Conservation (phyloP, 768 basidiomycete species). For the Phallus indusiatus region DNA sequence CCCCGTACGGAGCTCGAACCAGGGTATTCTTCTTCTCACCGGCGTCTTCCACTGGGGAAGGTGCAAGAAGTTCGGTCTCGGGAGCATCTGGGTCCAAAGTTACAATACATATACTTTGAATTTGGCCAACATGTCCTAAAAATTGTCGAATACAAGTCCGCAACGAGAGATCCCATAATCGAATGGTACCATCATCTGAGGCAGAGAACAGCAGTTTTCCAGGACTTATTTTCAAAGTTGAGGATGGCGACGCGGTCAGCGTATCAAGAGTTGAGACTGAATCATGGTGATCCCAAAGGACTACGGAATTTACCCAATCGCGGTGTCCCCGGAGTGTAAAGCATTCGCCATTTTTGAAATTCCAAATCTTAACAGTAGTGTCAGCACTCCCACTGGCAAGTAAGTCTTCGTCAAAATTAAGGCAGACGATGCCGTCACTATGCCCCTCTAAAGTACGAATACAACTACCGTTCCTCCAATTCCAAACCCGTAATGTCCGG, state of each 20-base stretch:
- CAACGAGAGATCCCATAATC: slow-evolving; percentile 83
- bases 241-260: slow-evolving; percentile 4
- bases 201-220: slow-evolving; percentile 98
- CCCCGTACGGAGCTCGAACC: slow-evolving; percentile 2
- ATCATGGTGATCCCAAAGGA: slow-evolving; percentile 67
- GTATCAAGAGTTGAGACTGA: slow-evolving; percentile 13
- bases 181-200: slow-evolving; percentile 89
- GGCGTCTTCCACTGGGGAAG: slow-evolving; percentile 13
- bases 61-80: slow-evolving; percentile 19
- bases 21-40: slow-evolving; percentile 1
- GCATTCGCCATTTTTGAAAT: slow-evolving; percentile 82
- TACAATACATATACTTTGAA: slow-evolving; percentile 82
- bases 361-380: slow-evolving; percentile 92
- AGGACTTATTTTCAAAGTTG: slow-evolving; percentile 38
- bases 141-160: slow-evolving; percentile 79
- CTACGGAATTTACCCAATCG: slow-evolving; percentile 95
- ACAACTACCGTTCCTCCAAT: slow-evolving; percentile 86
- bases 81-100: slow-evolving; percentile 40
- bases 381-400: slow-evolving; percentile 92
- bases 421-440: slow-evolving; percentile 81
- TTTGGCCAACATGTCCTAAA: slow-evolving; percentile 86
- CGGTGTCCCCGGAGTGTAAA: slow-evolving; percentile 88
- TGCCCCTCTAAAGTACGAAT: slow-evolving; percentile 86
- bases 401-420: slow-evolving; percentile 86
- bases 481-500: slow-evolving; percentile 89